Evolutionary conservation across 1,284 basidiomycete genomes (phyloP), one percentile per base, ranked within the genome.

Genomic region (Thecaphora thlaspeos): DNA sequence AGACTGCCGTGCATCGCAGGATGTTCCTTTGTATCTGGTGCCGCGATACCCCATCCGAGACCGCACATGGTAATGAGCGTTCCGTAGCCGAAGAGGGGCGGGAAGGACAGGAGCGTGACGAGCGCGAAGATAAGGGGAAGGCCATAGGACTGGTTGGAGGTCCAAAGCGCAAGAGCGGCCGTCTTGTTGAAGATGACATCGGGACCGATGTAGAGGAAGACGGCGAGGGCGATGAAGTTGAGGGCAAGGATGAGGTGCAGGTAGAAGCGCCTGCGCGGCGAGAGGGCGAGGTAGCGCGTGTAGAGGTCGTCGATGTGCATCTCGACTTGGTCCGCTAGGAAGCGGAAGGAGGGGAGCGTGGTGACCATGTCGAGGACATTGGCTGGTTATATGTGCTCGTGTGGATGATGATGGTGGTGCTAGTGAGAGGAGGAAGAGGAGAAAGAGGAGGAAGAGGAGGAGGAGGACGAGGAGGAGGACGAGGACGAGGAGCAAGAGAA

Each of bases 51-150:
- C 62, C 68, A 76, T 11, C 70, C 63, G 17, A 73, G 49, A 2
- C 75, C 73, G 36, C 58, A 68, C 2, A 77, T 48, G 2, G 73
- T 76, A 26, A 76, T 59, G 9, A 49, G 41, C 0, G 70, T 71
- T 4, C 68, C 68, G 44, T 76, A 77, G 10, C 75, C 75, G 36
- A 67, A 45, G 23, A 70, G 49, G 2, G 75, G 75, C 4, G 75
- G 75, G 28, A 77, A 65, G 15, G 59, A 49, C n/a, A 73, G 48
- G 19, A 61, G 37, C n/a, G 67, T 43, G 21, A 64, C 51, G 17
- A 51, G 30, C 0, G 55, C 24, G 22, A 70, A 49, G 18, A 71
- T 41, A 5, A 67, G 47, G 18, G 38, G 46, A 12, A 60, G 55
- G 1, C 70, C 67, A n/a, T 45, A 49, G n/a, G 45, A 14, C 14